Percentiles rank a stretch among this genome's conserved stretches.
Conservation (phyloP, 2,329 filamentous ascomycete species). For the Metarhizium brunneum region DNA sequence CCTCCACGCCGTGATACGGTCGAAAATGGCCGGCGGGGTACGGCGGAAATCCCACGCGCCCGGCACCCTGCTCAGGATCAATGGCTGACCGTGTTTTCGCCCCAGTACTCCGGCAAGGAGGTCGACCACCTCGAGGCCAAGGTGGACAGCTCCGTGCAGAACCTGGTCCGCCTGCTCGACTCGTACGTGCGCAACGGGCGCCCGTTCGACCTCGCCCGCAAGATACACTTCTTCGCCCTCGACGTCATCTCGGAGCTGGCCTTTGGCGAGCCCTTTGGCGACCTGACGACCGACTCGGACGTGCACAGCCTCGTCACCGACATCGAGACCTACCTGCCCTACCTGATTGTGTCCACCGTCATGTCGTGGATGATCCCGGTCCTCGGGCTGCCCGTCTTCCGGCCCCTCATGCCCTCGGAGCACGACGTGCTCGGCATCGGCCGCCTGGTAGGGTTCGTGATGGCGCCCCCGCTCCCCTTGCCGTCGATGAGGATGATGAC, state of each 20-base stretch:
- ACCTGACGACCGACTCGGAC: constrained; percentile 37
- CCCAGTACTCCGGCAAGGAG: constrained; percentile 40
- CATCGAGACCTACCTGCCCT: constrained; percentile 17
- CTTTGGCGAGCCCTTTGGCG: constrained; percentile 41
- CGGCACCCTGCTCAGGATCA: background rate
- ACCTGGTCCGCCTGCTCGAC: constrained; percentile 8
- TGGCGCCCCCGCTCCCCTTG: too few relatives aligned
- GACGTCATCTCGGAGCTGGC: constrained; percentile 46
- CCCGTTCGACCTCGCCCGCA: constrained; percentile 24
- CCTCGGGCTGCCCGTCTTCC: constrained; percentile 29
- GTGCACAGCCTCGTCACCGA: constrained; percentile 38
- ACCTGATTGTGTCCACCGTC: constrained; percentile 12
- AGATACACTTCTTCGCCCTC: constrained; percentile 43
- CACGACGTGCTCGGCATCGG: constrained; percentile 29
- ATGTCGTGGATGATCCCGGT: constrained; percentile 18
- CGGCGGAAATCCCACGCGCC: constrained; percentile 12
- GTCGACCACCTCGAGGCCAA: constrained; percentile 37
- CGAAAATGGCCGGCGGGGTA: constrained; percentile 42
- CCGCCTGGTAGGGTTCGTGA: constrained; percentile 34
- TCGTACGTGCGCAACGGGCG: constrained; percentile 6
- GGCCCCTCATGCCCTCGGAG: constrained; percentile 29
- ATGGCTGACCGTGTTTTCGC: background rate
- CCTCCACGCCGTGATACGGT: constrained; percentile 29
- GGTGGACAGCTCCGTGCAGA: constrained; percentile 9
- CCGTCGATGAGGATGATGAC: too few relatives aligned